These are phyloP conservation scores for Podosphaera fusca DNA, from an alignment of 2,329 filamentous ascomycete species.

Conservation along the genomic window DNA sequence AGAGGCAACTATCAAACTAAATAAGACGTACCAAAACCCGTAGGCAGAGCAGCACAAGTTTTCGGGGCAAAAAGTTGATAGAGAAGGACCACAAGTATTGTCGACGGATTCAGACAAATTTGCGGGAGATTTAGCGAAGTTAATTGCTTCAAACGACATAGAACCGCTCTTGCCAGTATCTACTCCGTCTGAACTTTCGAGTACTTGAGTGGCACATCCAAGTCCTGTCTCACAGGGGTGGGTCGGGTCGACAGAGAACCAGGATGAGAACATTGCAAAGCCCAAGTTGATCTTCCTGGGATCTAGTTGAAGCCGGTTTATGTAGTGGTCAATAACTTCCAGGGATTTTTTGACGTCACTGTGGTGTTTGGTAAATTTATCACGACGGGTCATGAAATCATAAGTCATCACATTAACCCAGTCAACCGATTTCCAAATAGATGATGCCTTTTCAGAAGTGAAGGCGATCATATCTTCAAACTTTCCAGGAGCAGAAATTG, in stretches of 20 bases:
- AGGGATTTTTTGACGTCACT: slow-evolving; percentile 32
- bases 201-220: slow-evolving; percentile 33
- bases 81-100: slow-evolving; percentile 37
- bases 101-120: slow-evolving; percentile 41
- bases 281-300: slow-evolving; percentile 34
- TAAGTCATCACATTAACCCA: slow-evolving; percentile 51
- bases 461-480: slow-evolving; percentile 44
- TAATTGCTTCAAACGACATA: slow-evolving; percentile 27
- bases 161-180: slow-evolving; percentile 38
- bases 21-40: slow-evolving; percentile 28
- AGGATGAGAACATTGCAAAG: slow-evolving; percentile 44
- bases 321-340: slow-evolving; percentile 33
- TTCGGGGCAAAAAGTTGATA: background rate
- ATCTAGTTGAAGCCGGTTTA: slow-evolving; percentile 15
- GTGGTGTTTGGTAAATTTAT: slow-evolving; percentile 39
- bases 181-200: slow-evolving; percentile 59
- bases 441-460: slow-evolving; percentile 30
- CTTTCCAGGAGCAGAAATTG: slow-evolving; percentile 43
- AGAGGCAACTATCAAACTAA: slow-evolving; percentile 4
- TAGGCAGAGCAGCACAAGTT: slow-evolving; percentile 17
- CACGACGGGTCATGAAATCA: slow-evolving; percentile 46
- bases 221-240: slow-evolving; percentile 19
- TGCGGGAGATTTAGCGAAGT: slow-evolving; percentile 33
- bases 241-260: slow-evolving; percentile 27
- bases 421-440: slow-evolving; percentile 35